A percentile compares a stretch with the other conserved stretches of the same genome.
phyloP scores from a whole-genome alignment of 768 basidiomycete genomes.

The Tulasnella sp. region DNA sequence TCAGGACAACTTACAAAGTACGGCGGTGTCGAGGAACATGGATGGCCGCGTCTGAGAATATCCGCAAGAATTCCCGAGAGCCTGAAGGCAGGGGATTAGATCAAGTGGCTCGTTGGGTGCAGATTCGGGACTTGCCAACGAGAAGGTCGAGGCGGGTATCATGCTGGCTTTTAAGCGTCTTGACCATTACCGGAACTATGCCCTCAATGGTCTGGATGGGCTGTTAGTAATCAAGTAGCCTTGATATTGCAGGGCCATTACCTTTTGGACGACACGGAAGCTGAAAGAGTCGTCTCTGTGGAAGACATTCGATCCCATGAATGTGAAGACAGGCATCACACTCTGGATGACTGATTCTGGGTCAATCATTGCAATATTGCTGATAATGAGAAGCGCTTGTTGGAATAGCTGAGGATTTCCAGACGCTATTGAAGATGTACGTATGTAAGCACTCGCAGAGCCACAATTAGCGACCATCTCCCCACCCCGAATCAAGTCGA shows the following conservation, averaged over 20 bases:
- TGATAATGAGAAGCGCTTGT: conserved; percentile 85
- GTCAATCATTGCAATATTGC: conserved; percentile 76
- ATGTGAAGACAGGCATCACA: conserved; percentile 98
- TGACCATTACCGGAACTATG: conserved; percentile 91
- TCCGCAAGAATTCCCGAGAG: conserved; percentile 78
- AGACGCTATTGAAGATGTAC: conserved; percentile 56
- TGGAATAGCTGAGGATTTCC: conserved; percentile 94
- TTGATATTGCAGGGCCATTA: conserved; percentile 42
- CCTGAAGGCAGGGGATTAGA: conserved; percentile 38
- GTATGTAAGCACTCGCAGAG: background rate
- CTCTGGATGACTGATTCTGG: conserved; percentile 93
- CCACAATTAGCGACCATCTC: conserved; percentile 22
- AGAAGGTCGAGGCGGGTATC: conserved; percentile 61
- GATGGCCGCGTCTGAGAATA: conserved; percentile 91
- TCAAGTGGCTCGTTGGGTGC: background rate
- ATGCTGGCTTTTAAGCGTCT: conserved; percentile 68
- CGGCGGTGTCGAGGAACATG: conserved; percentile 94
- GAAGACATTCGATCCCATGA: conserved; percentile 98
- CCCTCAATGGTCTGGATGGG: conserved; percentile 78
- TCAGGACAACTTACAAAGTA: conserved; percentile 61
- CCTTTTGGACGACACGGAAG: conserved; percentile 93
- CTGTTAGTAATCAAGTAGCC: background rate
- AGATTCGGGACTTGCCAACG: conserved; percentile 46
- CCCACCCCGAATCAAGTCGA: conserved; percentile 82
- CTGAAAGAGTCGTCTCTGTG: conserved; percentile 96